Evolutionary conservation across 108 stramenopile genomes (phyloP).

Genomic region (Conticribra weissflogii): DNA sequence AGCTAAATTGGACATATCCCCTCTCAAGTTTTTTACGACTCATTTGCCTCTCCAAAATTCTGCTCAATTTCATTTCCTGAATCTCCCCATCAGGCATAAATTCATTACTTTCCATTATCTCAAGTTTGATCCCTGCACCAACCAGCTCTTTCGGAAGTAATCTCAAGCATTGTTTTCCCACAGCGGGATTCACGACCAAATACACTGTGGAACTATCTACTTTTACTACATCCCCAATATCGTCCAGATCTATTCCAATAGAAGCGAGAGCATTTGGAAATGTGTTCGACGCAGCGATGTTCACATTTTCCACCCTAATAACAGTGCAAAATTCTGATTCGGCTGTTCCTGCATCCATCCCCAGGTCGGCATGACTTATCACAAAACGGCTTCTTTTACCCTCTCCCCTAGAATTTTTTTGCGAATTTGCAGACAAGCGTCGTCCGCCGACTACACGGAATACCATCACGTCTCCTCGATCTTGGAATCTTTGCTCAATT

Average conservation of each 20-base stretch:
- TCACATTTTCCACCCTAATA: slow-evolving; percentile 41
- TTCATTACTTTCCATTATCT: slow-evolving; percentile 31
- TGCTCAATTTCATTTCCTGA: slow-evolving; percentile 49
- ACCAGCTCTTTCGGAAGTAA: slow-evolving; percentile 48
- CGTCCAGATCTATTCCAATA: slow-evolving; percentile 39
- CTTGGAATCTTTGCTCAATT: slow-evolving; percentile 37
- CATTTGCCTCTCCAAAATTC: slow-evolving; percentile 38
- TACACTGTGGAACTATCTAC: slow-evolving; percentile 22
- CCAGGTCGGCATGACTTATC: slow-evolving; percentile 44
- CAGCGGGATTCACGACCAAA: slow-evolving; percentile 42
- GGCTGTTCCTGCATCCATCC: slow-evolving; percentile 37
- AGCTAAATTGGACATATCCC: slow-evolving; percentile 41
- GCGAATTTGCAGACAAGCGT: slow-evolving; percentile 9
- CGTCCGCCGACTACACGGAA: slow-evolving; percentile 42
- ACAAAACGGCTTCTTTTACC: slow-evolving; percentile 48
- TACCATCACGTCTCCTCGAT: slow-evolving; percentile 29
- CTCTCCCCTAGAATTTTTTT: slow-evolving; percentile 18
- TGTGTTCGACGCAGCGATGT: slow-evolving; percentile 36
- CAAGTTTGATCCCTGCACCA: slow-evolving; percentile 31
- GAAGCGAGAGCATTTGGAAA: slow-evolving; percentile 41
- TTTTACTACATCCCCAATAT: slow-evolving; percentile 49
- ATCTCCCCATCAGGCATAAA: slow-evolving; percentile 49
- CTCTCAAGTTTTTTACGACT: slow-evolving; percentile 38
- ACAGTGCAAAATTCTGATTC: slow-evolving; percentile 41
- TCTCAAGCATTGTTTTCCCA: slow-evolving; percentile 32